Percentiles rank a stretch among this genome's conserved stretches.
phyloP scores from a whole-genome alignment of 2,329 filamentous ascomycete species.

The Aureobasidium sp. region DNA sequence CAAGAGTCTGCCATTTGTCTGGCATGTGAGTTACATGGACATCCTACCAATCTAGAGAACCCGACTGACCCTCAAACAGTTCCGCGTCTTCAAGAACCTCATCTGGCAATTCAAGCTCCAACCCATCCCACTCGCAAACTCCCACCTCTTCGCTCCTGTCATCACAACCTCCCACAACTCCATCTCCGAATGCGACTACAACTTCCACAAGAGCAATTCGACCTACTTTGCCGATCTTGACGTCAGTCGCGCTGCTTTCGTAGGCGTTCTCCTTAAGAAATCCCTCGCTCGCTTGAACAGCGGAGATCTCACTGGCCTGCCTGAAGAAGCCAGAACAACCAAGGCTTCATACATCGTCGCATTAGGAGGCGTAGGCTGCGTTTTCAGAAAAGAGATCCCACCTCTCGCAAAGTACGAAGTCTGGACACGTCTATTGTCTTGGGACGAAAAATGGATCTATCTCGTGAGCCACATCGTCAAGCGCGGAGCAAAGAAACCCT shows the following conservation, averaged over 20 bases:
- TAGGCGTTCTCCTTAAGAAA: constrained; percentile 46
- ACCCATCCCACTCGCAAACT: constrained; percentile 37
- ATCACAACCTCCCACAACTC: constrained; percentile 59
- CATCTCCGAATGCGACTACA: constrained; percentile 75
- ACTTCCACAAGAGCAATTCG: constrained; percentile 72
- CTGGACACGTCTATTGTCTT: constrained; percentile 38
- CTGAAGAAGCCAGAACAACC: constrained; percentile 19
- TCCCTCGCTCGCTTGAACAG: constrained; percentile 31
- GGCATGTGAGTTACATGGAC: constrained; percentile 48
- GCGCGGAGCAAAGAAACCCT: constrained; percentile 34
- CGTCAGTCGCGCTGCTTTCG: constrained; percentile 69
- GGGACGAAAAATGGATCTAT: constrained; percentile 45
- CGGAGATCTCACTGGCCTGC: constrained; percentile 27
- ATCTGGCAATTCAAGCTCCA: constrained; percentile 39
- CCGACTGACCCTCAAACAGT: constrained; percentile 19
- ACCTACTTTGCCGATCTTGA: constrained; percentile 87
- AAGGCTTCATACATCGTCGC: constrained; percentile 32
- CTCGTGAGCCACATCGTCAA: constrained; percentile 39
- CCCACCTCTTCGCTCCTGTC: constrained; percentile 64
- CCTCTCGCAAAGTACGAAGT: constrained; percentile 39
- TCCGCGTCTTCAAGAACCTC: constrained; percentile 38
- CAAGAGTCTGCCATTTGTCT: constrained; percentile 66
- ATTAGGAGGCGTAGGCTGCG: constrained; percentile 38
- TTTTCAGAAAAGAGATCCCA: constrained; percentile 39
- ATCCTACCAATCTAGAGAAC: not conserved